These are phyloP conservation scores for Plantago elongata DNA, from an alignment of 257 asterid genomes.

Conservation along the genomic window DNA sequence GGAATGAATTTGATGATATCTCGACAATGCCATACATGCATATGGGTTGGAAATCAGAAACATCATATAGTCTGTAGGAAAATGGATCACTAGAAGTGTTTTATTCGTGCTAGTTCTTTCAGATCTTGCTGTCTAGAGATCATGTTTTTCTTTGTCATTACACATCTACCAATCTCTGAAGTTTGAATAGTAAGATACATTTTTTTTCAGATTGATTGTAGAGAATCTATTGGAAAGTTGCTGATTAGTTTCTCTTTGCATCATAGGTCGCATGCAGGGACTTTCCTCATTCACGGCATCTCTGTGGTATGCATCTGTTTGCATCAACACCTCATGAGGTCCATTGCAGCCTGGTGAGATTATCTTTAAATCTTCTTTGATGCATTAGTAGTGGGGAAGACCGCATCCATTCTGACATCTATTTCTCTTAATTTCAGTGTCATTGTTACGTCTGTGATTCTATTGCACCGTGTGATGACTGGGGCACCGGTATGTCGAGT, in stretches of 20 bases:
- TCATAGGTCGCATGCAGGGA: conserved; percentile 85
- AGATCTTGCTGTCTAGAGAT: no score
- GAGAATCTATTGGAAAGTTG: conserved; percentile 12
- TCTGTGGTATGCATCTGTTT: conserved; percentile 60
- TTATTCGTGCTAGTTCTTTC: no score
- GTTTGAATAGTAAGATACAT: no score
- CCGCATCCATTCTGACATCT: conserved; percentile 20
- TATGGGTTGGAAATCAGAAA: no score
- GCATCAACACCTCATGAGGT: conserved; percentile 58
- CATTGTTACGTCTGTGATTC: conserved; percentile 92
- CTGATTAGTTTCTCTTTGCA: conserved; percentile 20
- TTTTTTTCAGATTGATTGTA: not conserved
- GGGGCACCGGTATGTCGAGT: conserved; percentile 51
- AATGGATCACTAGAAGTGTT: no score
- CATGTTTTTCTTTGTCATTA: no score
- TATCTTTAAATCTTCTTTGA: conserved; percentile 1
- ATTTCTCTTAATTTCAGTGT: conserved; percentile 57
- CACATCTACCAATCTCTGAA: no score
- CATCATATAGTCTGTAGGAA: no score
- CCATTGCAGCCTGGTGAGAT: conserved; percentile 61
- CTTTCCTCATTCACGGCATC: conserved; percentile 89
- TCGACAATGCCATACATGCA: no score
- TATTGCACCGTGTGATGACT: conserved; percentile 72
- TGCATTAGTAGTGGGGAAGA: not conserved
- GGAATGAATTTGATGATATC: no score